Percentiles rank a stretch among this genome's conserved stretches.
Evolutionary conservation across 495 filamentous ascomycete genomes (phyloP).

Genomic region (Neurospora sp.): DNA sequence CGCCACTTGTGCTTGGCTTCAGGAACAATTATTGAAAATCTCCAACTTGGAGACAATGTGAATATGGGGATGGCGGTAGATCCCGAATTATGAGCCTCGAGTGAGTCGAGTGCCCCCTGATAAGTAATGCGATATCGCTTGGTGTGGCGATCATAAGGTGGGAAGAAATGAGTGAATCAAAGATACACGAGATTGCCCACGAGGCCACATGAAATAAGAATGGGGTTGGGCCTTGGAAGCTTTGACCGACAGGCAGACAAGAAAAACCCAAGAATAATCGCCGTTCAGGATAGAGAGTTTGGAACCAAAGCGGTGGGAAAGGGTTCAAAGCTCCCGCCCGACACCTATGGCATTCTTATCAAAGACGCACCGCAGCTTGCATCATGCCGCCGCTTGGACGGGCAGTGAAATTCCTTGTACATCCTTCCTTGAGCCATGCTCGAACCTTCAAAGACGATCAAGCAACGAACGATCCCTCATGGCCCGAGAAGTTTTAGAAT

Average conservation of each 20-base stretch:
- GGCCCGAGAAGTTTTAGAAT: background rate
- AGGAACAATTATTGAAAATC: background rate
- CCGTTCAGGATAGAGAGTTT: background rate
- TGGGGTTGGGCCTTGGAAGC: background rate
- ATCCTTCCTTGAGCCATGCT: background rate
- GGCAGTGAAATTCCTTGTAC: background rate
- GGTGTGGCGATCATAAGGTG: background rate
- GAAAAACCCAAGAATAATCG: background rate
- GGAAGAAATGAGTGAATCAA: background rate
- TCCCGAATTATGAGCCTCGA: background rate
- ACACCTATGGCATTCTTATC: background rate
- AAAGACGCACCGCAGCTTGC: background rate
- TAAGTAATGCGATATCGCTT: background rate
- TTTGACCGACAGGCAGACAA: background rate
- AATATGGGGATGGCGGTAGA: background rate
- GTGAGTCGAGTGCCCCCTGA: background rate
- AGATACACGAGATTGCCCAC: background rate
- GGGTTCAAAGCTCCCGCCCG: background rate
- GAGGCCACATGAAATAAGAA: background rate
- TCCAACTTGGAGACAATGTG: background rate
- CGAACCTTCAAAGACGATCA: background rate
- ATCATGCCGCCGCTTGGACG: background rate
- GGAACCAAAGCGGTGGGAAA: background rate
- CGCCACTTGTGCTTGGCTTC: background rate
- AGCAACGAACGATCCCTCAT: background rate